phyloP scores from a whole-genome alignment of 441 rosid species.

The Gossypium davidsonii region DNA sequence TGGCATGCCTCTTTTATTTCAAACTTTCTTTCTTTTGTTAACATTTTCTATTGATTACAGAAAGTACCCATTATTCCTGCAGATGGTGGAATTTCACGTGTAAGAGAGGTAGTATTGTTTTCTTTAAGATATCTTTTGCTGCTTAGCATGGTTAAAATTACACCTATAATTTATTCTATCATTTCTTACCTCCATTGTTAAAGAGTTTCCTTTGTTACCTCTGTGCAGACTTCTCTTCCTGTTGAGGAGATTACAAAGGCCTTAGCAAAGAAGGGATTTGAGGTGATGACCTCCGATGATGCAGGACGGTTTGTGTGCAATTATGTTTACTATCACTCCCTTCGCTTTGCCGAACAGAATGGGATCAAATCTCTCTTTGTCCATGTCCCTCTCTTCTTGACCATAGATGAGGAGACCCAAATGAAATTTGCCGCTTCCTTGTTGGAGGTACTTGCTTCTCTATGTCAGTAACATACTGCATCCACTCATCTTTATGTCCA shows the following conservation, averaged over 20 bases:
- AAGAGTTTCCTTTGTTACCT: background rate
- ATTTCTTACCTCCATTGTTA: background rate
- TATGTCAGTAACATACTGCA: constrained; percentile 38
- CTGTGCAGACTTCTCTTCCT: constrained; percentile 68
- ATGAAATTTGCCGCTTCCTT: constrained; percentile 79
- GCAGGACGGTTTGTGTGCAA: constrained; percentile 98
- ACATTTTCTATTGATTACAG: constrained; percentile 39
- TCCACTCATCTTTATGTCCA: constrained; percentile 18
- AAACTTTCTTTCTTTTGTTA: background rate
- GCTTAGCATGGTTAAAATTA: background rate
- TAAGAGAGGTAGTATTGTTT: constrained; percentile 52
- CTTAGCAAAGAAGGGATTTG: constrained; percentile 62
- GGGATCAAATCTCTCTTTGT: constrained; percentile 74
- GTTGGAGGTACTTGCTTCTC: constrained; percentile 78
- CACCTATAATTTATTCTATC: background rate
- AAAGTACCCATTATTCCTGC: constrained; percentile 67
- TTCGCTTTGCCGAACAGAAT: constrained; percentile 75
- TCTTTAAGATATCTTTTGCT: background rate
- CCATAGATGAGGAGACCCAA: constrained; percentile 81
- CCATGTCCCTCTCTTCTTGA: constrained; percentile 86
- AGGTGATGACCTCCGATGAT: constrained; percentile 75
- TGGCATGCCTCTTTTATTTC: background rate
- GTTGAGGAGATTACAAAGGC: constrained; percentile 58
- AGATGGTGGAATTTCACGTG: constrained; percentile 67
- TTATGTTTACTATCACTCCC: constrained; percentile 89